These are phyloP conservation scores for Calonectria hongkongensis DNA, from an alignment of 2,329 filamentous ascomycete species.

Conservation along the genomic window DNA sequence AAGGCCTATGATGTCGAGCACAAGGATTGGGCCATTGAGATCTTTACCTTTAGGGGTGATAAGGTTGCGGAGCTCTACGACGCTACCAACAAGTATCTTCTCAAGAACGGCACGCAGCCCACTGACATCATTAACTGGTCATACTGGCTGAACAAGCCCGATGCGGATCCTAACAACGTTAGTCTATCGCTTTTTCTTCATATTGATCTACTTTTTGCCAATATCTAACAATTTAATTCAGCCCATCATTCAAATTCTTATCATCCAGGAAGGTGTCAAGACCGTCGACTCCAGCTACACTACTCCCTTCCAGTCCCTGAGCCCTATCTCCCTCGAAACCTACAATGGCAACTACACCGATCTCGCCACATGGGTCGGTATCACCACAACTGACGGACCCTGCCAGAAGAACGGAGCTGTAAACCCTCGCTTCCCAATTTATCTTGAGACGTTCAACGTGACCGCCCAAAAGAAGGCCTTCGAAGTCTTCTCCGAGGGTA, in stretches of 20 bases:
- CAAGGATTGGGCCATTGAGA: slow-evolving; percentile 56
- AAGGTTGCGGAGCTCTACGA: slow-evolving; percentile 69
- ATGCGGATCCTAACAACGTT: slow-evolving; percentile 63
- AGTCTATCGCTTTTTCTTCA: slow-evolving; percentile 31
- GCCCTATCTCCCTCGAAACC: slow-evolving; percentile 58
- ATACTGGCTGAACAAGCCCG: slow-evolving; percentile 65
- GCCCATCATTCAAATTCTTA: slow-evolving; percentile 65
- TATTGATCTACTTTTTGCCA: not conserved
- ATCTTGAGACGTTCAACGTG: slow-evolving; percentile 47
- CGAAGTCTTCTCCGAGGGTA: slow-evolving; percentile 43
- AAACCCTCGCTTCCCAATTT: slow-evolving; percentile 54
- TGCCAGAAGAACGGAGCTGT: slow-evolving; percentile 50
- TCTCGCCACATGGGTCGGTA: slow-evolving; percentile 49
- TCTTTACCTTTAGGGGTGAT: slow-evolving; percentile 66
- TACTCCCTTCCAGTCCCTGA: slow-evolving; percentile 65
- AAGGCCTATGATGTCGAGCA: slow-evolving; percentile 57
- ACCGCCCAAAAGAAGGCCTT: slow-evolving; percentile 44
- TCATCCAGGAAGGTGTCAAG: slow-evolving; percentile 66
- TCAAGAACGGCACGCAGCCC: slow-evolving; percentile 63
- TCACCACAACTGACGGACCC: slow-evolving; percentile 40
- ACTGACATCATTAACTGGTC: slow-evolving; percentile 69
- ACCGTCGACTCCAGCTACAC: slow-evolving; percentile 64
- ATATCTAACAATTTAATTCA: slow-evolving; percentile 39
- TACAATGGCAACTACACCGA: slow-evolving; percentile 48
- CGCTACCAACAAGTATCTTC: slow-evolving; percentile 65